phyloP scores from a whole-genome alignment of 192 early-diverging fungal genomes.

The Allomyces arbusculus region DNA sequence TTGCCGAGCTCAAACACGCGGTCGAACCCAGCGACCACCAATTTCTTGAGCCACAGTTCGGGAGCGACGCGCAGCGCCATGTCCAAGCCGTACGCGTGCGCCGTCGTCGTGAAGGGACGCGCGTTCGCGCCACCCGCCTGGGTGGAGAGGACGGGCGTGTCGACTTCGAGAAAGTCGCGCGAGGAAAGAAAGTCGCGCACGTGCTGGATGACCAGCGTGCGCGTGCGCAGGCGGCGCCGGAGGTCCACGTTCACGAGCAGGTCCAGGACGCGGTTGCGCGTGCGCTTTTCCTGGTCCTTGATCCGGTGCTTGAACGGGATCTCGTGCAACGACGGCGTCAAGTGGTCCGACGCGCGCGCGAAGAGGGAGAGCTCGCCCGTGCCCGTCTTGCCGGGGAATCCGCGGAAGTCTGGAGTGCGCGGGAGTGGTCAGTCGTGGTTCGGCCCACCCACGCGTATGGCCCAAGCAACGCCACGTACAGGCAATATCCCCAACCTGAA shows the following conservation, averaged over 20 bases:
- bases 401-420: constrained; percentile 17
- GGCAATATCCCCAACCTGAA: constrained; percentile 15
- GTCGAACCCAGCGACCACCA: constrained; percentile 68
- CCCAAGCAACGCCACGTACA: constrained; percentile 12
- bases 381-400: constrained; percentile 45
- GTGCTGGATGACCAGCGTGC: constrained; percentile 34
- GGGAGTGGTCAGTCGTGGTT: not conserved
- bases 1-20: constrained; percentile 75
- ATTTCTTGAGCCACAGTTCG: constrained; percentile 69
- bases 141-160: constrained; percentile 57
- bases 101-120: constrained; percentile 49
- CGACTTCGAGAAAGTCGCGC: constrained; percentile 57
- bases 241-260: constrained; percentile 45
- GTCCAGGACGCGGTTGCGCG: constrained; percentile 50
- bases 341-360: constrained; percentile 23
- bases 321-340: constrained; percentile 45
- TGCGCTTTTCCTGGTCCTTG: constrained; percentile 44
- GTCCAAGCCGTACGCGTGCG: constrained; percentile 36
- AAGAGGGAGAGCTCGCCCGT: constrained; percentile 48
- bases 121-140: constrained; percentile 65
- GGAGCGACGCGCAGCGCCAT: constrained; percentile 65
- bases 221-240: constrained; percentile 24
- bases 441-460: not conserved
- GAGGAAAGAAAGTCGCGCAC: constrained; percentile 41
- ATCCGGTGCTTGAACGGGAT: constrained; percentile 41